Base-by-base conservation (phyloP, 345 rosid genomes). In the Heritiera fomes region DNA sequence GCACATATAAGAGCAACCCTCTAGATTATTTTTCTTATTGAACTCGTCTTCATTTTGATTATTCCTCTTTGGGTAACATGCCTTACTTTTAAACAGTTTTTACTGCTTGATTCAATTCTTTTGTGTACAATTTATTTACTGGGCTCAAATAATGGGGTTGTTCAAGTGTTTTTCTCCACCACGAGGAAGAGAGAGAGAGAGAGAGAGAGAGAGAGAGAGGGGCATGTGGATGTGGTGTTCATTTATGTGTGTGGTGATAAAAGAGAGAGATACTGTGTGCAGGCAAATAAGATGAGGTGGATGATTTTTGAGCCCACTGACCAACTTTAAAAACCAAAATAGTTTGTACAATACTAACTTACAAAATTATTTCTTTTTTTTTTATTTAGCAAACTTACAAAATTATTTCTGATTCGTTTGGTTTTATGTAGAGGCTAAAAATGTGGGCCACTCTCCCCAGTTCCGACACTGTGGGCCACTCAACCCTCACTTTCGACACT, bases 1-100 rank as follows among this genome's bases (percentile, higher is more conserved):
- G 79, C 77, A 82, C 80, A 81, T 79, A 71, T 73, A 79, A 85
- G 49, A 73, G 65, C n/a, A 68, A 30, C 43, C 78, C 78, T 64
- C 79, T 11, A 56, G 38, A 53, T 76, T 23, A 23, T 23, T 23
- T 65, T 86, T 80, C 6, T 55, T 58, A 2, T 63, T 13, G 32
- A 61, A 20, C 9, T 40, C 15, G 28, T 17, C 18, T 46, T 6
- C n/a, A 28, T 49, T 14, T 14, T 14, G 6, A 47, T 41, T 41
- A 41, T 41, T 4, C 43, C 43, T 41, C 43, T 41, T 68, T 34
- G 43, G 43, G 43, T 41, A 41, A 41, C 6, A 6, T 53, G n/a
- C 63, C 11, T 41, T 41, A 3, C 6, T 12, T 47, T 13, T 56
- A 23, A 28, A 13, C 20, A 52, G 11, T 53, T 41, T 41, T 41